phyloP scores from a whole-genome alignment of 805 yeast genomes.

The Isabelozyma heimii region DNA sequence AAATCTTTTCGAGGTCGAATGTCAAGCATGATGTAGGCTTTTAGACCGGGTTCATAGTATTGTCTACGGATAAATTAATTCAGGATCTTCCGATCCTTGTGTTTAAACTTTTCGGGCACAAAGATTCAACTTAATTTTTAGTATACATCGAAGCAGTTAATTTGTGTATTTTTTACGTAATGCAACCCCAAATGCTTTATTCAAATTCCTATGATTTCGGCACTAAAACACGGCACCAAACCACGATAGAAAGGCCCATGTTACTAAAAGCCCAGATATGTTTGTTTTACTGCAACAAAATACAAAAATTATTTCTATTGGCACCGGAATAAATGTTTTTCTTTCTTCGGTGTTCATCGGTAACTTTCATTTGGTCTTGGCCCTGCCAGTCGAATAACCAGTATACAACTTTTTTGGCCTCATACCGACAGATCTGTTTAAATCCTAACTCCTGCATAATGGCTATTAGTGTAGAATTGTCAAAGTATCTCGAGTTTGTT shows the following conservation, averaged over 20 bases:
- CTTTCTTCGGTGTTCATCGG: conserved; percentile 37
- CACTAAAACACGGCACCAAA: no score
- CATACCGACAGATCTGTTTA: conserved; percentile 41
- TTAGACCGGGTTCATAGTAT: no score
- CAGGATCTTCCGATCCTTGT: no score
- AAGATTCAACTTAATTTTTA: no score
- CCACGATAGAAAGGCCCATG: no score
- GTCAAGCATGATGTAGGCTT: no score
- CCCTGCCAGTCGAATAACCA: conserved; percentile 59
- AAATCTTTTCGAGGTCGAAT: not conserved
- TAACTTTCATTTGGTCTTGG: conserved; percentile 4
- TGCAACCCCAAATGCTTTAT: no score
- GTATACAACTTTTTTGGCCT: conserved; percentile 71
- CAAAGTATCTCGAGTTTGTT: conserved; percentile 76
- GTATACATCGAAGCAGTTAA: no score
- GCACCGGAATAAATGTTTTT: conserved; percentile 51
- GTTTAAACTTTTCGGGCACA: no score
- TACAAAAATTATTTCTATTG: conserved; percentile 61
- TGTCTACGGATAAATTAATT: no score
- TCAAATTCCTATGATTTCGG: no score
- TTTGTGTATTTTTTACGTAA: no score
- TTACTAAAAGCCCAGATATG: not conserved
- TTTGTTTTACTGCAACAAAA: not conserved
- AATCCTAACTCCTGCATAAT: conserved; percentile 68
- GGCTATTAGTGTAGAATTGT: conserved; percentile 34